A percentile compares a stretch with the other conserved stretches of the same genome.
Conservation (phyloP, 768 basidiomycete genomes). For the Lentinula guzmanii region DNA sequence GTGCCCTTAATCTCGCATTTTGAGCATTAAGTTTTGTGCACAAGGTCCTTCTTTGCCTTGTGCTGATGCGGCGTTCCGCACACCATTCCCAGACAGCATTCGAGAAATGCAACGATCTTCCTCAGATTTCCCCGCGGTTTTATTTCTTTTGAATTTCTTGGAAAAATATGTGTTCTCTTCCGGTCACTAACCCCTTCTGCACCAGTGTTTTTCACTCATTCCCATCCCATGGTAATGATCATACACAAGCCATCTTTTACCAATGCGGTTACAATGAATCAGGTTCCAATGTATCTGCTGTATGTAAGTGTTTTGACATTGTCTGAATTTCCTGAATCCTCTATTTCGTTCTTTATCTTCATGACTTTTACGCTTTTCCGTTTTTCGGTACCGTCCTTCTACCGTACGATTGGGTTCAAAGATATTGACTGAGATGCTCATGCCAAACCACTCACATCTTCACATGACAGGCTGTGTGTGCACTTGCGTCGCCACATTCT, state of each 20-base stretch:
- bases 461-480: constrained; percentile 46
- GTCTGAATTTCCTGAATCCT: not conserved
- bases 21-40: not conserved
- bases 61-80: not conserved
- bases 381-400: not conserved
- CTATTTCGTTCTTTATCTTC: not conserved
- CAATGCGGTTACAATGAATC: constrained; percentile 55
- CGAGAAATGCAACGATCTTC: not conserved
- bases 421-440: too few species aligned
- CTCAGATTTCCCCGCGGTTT: not conserved
- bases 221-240: constrained; percentile 69
- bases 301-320: constrained; percentile 26
- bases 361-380: not conserved
- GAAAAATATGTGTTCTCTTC: not conserved
- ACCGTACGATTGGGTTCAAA: not conserved
- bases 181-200: not conserved
- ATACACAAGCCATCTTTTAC: constrained; percentile 79
- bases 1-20: not conserved
- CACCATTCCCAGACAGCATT: not conserved
- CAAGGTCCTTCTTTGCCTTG: not conserved
- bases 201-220: constrained; percentile 77
- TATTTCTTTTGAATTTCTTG: not conserved
- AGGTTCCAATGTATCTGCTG: constrained; percentile 65
- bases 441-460: not conserved
- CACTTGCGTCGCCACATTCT: constrained; percentile 72